These are phyloP conservation scores for Nitzschia sp. DNA, from an alignment of 108 stramenopile genomes.

Conservation along the genomic window DNA sequence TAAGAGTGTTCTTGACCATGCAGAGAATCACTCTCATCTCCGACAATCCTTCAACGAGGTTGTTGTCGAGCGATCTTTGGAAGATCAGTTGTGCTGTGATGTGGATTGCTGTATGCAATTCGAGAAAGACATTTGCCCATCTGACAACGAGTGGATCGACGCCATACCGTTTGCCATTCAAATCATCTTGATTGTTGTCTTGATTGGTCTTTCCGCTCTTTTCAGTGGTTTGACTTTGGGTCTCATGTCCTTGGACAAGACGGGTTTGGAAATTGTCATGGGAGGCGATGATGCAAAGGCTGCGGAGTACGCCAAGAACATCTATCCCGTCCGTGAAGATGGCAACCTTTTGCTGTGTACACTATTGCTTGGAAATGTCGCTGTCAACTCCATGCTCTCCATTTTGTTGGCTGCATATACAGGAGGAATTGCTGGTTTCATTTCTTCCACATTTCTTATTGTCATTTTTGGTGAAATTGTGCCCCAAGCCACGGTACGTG, in stretches of 20 bases:
- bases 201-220: conserved; percentile 74
- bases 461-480: conserved; percentile 98
- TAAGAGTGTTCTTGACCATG: too few species aligned
- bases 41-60: too few species aligned
- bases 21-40: too few species aligned
- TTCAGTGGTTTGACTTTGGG: conserved; percentile 94
- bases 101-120: conserved; percentile 19
- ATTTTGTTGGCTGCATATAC: conserved; percentile 90
- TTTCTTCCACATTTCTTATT: conserved; percentile 82
- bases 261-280: conserved; percentile 96
- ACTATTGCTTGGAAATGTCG: conserved; percentile 95
- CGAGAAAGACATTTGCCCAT: conserved; percentile 11
- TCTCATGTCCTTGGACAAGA: conserved; percentile 93
- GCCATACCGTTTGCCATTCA: conserved; percentile 53
- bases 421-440: conserved; percentile 85
- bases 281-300: conserved; percentile 63
- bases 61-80: too few species aligned
- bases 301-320: conserved; percentile 63
- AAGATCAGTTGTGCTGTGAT: background rate
- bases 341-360: conserved; percentile 98
- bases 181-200: conserved; percentile 55
- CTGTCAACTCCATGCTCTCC: conserved; percentile 91
- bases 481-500: conserved; percentile 85
- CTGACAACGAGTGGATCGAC: conserved; percentile 12
- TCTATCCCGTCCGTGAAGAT: conserved; percentile 86